phyloP scores from a whole-genome alignment of 1,139 yeast genomes.

The Spencermartinsiella ligniputridi region DNA sequence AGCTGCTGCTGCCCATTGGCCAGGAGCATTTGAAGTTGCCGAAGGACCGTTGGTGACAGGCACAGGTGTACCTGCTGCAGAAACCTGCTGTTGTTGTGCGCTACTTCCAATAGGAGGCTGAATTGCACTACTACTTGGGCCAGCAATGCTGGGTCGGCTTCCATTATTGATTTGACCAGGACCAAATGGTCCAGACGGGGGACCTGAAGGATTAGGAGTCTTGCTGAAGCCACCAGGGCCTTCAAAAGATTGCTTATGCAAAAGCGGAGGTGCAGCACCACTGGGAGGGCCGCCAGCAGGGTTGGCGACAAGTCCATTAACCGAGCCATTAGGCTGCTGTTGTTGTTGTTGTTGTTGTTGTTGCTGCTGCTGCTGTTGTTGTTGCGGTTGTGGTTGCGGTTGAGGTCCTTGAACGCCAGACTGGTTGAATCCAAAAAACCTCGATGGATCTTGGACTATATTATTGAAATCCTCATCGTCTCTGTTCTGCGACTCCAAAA shows the following conservation, averaged over 20 bases:
- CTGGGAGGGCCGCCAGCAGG: neutral
- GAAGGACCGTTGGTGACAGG: neutral
- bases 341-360: conserved; percentile 6
- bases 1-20: conserved; percentile 10
- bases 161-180: neutral
- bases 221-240: conserved; percentile 7
- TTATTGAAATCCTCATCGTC: conserved; percentile 32
- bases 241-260: conserved; percentile 11
- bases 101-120: conserved; percentile 1
- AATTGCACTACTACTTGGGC: neutral
- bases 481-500: conserved; percentile 30
- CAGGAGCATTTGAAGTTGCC: conserved; percentile 8
- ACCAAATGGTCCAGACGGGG: neutral
- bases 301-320: neutral
- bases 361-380: conserved; percentile 4
- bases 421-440: conserved; percentile 17
- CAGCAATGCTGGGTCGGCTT: neutral
- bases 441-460: conserved; percentile 31
- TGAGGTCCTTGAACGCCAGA: conserved; percentile 14
- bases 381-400: conserved; percentile 36
- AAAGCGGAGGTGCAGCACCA: conserved; percentile 4
- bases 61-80: neutral
- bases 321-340: neutral
- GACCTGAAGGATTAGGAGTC: neutral
- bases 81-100: neutral